These are phyloP conservation scores for Pseudogymnoascus sp. DNA, from an alignment of 2,329 filamentous ascomycete species.

Conservation along the genomic window DNA sequence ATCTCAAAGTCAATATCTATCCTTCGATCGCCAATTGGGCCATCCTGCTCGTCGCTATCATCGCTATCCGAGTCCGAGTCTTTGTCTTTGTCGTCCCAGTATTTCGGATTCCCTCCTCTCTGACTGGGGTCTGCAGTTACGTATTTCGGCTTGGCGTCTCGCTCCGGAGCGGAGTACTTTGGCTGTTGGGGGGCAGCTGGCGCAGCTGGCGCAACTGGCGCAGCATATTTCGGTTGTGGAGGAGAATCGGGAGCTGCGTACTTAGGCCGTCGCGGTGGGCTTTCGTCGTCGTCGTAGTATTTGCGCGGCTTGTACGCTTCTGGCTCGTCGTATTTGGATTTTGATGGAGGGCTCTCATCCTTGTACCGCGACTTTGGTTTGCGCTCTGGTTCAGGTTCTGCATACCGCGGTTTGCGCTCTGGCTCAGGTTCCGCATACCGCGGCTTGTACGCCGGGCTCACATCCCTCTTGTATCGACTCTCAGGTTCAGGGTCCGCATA, in stretches of 20 bases:
- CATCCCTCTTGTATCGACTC: not conserved
- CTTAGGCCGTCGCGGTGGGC: not conserved
- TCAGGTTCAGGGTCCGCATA: constrained; percentile 2
- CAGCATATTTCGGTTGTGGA: constrained; percentile 3
- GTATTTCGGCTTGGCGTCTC: not conserved
- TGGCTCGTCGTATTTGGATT: not conserved
- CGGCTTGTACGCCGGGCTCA: not conserved
- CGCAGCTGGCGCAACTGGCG: not conserved
- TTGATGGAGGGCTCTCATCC: not conserved
- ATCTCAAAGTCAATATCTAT: constrained; percentile 3
- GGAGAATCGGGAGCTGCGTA: not conserved
- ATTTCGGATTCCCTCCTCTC: constrained; percentile 4
- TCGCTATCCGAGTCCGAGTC: not conserved
- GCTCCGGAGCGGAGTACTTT: not conserved
- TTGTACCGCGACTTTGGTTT: not conserved
- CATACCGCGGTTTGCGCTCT: not conserved
- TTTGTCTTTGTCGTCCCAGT: not conserved
- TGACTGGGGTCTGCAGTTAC: constrained; percentile 5
- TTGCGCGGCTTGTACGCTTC: not conserved
- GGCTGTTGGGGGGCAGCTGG: not conserved
- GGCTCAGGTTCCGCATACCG: constrained; percentile 1
- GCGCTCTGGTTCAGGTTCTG: not conserved
- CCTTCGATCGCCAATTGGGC: constrained; percentile 4
- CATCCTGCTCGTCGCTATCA: not conserved
- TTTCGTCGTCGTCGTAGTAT: not conserved